Evolutionary conservation across 345 rosid genomes (phyloP).

Genomic region (Erodium maritimum): DNA sequence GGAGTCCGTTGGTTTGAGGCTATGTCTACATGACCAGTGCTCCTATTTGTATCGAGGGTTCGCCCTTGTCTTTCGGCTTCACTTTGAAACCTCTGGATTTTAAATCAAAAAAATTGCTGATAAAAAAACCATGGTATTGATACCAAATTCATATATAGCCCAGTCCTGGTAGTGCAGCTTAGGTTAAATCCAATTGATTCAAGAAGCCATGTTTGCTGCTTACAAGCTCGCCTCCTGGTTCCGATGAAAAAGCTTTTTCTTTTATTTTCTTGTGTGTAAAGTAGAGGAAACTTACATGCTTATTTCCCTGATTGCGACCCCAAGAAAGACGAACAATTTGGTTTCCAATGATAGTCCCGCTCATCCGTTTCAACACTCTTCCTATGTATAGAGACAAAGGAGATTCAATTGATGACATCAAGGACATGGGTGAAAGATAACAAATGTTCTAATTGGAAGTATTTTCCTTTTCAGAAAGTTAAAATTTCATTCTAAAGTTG

Average conservation of each 20-base stretch:
- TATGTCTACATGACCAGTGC: too few relatives aligned
- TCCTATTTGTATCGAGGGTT: too few relatives aligned
- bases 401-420: neutral
- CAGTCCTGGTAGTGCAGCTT: too few relatives aligned
- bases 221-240: neutral
- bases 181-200: neutral
- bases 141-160: too few relatives aligned
- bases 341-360: conserved; percentile 14
- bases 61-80: too few relatives aligned
- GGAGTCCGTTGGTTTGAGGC: too few relatives aligned
- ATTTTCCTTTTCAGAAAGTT: neutral
- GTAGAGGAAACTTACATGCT: conserved; percentile 12
- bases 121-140: too few relatives aligned
- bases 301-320: conserved; percentile 19
- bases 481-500: neutral
- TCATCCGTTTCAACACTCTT: conserved; percentile 7
- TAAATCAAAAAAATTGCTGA: too few relatives aligned
- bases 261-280: too few relatives aligned
- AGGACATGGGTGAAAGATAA: neutral
- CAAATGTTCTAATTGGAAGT: neutral
- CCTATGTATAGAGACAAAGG: conserved; percentile 1
- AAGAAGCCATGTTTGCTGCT: neutral
- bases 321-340: conserved; percentile 21
- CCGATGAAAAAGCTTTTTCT: too few relatives aligned
- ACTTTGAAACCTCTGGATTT: too few relatives aligned